Evolutionary conservation across 106 monocot species (phyloP).

Genomic region (Allium sativum): DNA sequence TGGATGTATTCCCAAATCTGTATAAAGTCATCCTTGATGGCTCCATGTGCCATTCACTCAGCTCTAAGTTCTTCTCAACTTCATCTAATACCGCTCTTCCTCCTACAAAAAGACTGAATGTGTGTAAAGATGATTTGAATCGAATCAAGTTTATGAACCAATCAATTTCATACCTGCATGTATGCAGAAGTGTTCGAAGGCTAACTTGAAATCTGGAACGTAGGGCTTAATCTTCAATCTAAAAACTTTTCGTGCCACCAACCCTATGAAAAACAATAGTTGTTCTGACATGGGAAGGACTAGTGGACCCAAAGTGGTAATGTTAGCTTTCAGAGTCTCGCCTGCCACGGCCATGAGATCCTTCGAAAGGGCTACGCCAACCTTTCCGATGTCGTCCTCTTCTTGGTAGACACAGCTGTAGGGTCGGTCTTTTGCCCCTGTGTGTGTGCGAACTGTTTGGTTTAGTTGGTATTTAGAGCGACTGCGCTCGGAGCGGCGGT

Average conservation of each 20-base stretch:
- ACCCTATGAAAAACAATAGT: slow-evolving; percentile 13
- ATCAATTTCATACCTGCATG: not conserved
- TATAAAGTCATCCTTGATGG: slow-evolving; percentile 11
- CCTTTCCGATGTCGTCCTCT: not conserved
- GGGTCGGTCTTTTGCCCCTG: slow-evolving; percentile 8
- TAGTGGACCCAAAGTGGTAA: slow-evolving; percentile 20
- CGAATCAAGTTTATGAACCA: no score
- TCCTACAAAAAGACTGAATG: no score
- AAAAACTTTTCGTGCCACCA: slow-evolving; percentile 6
- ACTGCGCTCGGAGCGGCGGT: slow-evolving; percentile 13
- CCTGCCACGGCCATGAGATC: slow-evolving; percentile 16
- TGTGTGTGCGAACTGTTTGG: slow-evolving; percentile 21
- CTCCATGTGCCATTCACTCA: slow-evolving; percentile 14
- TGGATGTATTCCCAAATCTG: slow-evolving; percentile 11
- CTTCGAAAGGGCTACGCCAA: slow-evolving; percentile 17
- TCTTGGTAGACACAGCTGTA: slow-evolving; percentile 13
- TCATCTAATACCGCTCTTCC: slow-evolving; percentile 9
- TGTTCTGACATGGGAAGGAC: slow-evolving; percentile 17
- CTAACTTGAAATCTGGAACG: slow-evolving; percentile 11
- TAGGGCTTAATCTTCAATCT: slow-evolving; percentile 8
- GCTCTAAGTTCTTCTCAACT: slow-evolving; percentile 6
- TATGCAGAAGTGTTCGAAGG: slow-evolving; percentile 11
- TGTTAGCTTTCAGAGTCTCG: slow-evolving; percentile 16
- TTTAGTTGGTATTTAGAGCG: slow-evolving; percentile 13
- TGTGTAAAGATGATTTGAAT: no score